Conservation (phyloP, 148 eudicot species). For the Arctostaphylos glauca region DNA sequence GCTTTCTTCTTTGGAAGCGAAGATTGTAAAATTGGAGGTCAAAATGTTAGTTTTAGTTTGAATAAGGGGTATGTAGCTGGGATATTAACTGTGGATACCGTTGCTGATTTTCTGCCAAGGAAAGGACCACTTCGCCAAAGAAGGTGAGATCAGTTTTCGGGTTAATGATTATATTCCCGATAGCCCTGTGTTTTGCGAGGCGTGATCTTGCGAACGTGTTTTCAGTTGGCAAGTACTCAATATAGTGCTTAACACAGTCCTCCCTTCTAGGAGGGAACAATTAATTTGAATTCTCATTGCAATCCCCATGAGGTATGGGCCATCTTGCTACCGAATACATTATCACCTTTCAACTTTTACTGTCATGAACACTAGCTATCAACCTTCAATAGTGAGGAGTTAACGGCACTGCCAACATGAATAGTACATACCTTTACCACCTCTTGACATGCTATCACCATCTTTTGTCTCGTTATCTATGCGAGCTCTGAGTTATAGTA, state of each 20-base stretch:
- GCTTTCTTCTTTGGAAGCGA: conserved; percentile 57
- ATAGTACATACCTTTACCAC: not conserved
- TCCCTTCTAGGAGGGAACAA: not conserved
- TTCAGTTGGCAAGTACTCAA: not conserved
- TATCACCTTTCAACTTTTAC: not conserved
- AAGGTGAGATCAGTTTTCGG: conserved; percentile 46
- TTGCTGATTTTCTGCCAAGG: conserved; percentile 92
- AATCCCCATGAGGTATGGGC: not conserved
- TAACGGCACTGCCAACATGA: not conserved
- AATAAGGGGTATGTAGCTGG: conserved; percentile 78
- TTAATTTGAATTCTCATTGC: not conserved
- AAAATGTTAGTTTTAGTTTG: conserved; percentile 68
- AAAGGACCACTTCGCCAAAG: conserved; percentile 86
- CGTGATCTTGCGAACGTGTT: not conserved
- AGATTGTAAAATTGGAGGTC: conserved; percentile 66
- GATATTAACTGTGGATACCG: conserved; percentile 90
- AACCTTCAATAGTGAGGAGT: not conserved
- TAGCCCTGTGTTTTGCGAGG: not conserved
- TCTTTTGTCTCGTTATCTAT: not conserved
- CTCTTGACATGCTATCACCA: not conserved
- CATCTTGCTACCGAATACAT: not conserved
- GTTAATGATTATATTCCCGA: not conserved
- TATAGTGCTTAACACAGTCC: not conserved
- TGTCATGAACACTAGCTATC: not conserved
- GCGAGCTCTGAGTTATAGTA: not conserved